Base-by-base conservation (phyloP, 768 basidiomycete genomes). In the Kwoniella heveanensis region DNA sequence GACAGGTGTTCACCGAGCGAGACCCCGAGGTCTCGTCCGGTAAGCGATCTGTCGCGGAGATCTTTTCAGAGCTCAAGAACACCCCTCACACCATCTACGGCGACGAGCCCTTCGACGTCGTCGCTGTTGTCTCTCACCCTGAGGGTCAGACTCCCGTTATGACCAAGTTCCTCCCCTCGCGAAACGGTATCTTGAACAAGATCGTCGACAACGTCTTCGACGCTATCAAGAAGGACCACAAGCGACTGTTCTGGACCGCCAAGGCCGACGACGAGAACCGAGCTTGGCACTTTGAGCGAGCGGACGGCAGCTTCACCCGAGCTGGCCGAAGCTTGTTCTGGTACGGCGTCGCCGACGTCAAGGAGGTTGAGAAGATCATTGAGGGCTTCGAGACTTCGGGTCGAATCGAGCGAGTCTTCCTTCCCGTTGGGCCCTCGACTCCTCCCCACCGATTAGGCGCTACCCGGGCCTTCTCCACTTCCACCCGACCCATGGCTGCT, bases 121-220 rank as follows among this genome's bases (percentile, higher is more conserved):
- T 99, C 54, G 96, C 94, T 22, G 88, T 99, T 64, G 92, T 99
- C 37, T 88, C 91, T 5, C 91, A 92, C 79, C 95, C 96, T 1
- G 86, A 87, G 49, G 92, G 88, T 68, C 89, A 97, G 81, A 74
- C 71, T 24, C 91, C 96, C 6, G 88, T 99, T 37, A 86, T 99
- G 85, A 92, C 90, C 64, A 94, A 96, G 80, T 87, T 98, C 73
- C 85, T 98, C 57, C 82, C 93, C 3, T 91, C 91, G 21, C 87
- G 91, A 56, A 88, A 85, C 62, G 96, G 95, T 26, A 83, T 95
- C 44, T 86, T 97, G 66, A 98, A 98, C 83, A 92, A 86, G 67
- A 93, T 98, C 64, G 84, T 93, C 66, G 96, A 99, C 83, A 99
- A 98, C 74, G 93, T 99, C 39, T 99, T 95, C 84, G 90, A 86